phyloP scores from a whole-genome alignment of 2,329 filamentous ascomycete species.

The Fusarium sp. region DNA sequence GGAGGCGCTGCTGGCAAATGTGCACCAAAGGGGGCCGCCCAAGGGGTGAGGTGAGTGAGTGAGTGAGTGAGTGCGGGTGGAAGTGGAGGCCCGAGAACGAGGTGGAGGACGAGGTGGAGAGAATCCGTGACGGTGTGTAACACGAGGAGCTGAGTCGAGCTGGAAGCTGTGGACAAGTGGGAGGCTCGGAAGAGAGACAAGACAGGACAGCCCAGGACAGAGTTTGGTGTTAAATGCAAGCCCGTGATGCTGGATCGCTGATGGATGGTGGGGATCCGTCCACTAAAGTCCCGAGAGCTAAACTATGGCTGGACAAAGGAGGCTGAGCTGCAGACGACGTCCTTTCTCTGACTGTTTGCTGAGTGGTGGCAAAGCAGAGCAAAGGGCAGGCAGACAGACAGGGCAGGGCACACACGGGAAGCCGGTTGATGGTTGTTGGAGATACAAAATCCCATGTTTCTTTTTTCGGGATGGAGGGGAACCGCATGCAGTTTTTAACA shows the following conservation, averaged over 20 bases:
- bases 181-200: slow-evolving; percentile 13
- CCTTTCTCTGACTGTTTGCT: slow-evolving; percentile 10
- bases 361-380: slow-evolving; percentile 25
- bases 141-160: slow-evolving; percentile 37
- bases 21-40: background rate
- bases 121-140: slow-evolving; percentile 28
- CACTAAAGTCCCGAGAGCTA: slow-evolving; percentile 31
- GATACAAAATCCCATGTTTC: slow-evolving; percentile 32
- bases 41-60: background rate
- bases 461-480: slow-evolving; percentile 36
- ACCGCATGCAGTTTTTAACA: slow-evolving; percentile 39
- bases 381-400: background rate
- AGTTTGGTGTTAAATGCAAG: slow-evolving; percentile 34
- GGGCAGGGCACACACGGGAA: background rate
- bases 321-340: slow-evolving; percentile 34
- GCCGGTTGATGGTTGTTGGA: slow-evolving; percentile 13
- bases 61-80: background rate
- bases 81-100: slow-evolving; percentile 5
- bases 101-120: slow-evolving; percentile 33
- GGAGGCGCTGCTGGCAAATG: slow-evolving; percentile 21
- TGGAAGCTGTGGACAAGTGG: slow-evolving; percentile 2
- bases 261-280: slow-evolving; percentile 15
- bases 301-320: slow-evolving; percentile 29
- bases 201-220: slow-evolving; percentile 6
- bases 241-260: slow-evolving; percentile 14